These are phyloP conservation scores for Pseudonitzschia multistriata DNA, from an alignment of 108 stramenopile genomes.

Conservation along the genomic window DNA sequence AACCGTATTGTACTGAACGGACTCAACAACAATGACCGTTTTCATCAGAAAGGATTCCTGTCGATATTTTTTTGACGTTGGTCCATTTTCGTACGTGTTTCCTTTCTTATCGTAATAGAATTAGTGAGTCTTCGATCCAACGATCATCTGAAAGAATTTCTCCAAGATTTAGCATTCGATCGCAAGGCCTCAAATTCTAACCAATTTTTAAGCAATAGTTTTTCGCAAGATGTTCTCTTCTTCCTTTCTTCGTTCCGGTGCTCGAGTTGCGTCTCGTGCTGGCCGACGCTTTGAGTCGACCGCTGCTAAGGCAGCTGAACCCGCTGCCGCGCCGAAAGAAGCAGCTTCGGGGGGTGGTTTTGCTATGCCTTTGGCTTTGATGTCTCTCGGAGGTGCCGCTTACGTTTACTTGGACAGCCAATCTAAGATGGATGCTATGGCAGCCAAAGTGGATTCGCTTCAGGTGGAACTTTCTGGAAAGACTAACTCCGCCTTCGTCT, in stretches of 20 bases:
- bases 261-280: background rate
- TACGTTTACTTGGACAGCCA: constrained; percentile 33
- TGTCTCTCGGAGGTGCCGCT: constrained; percentile 31
- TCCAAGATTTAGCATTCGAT: no score
- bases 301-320: background rate
- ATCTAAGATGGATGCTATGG: constrained; percentile 22
- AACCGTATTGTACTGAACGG: no score
- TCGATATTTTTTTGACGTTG: no score
- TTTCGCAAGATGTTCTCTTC: constrained; percentile 22
- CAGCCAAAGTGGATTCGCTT: constrained; percentile 29
- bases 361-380: constrained; percentile 16
- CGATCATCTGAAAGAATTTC: no score
- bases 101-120: no score
- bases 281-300: constrained; percentile 11
- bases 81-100: no score
- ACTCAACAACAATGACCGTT: no score
- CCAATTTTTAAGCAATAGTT: no score
- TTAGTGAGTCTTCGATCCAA: no score
- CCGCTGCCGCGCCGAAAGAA: background rate
- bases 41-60: no score
- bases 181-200: no score
- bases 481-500: constrained; percentile 77
- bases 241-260: constrained; percentile 10
- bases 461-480: constrained; percentile 47
- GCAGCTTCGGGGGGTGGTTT: constrained; percentile 16